Percentiles rank a stretch among this genome's conserved stretches.
Evolutionary conservation across 371 early-diverging fungal genomes (phyloP).

Genomic region (Mortierella sp.): DNA sequence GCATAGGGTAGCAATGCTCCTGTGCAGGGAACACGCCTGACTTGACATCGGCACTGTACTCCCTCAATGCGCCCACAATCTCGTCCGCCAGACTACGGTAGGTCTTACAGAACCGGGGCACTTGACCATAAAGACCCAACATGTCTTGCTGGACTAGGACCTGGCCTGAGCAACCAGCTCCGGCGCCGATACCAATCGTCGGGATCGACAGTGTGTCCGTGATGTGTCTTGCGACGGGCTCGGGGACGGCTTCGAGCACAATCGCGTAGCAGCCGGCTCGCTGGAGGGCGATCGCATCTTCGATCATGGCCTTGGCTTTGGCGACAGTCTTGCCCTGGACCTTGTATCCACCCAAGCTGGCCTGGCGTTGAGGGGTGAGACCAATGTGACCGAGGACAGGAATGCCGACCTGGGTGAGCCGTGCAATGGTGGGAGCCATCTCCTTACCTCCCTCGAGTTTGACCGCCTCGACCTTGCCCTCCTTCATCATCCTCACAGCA

Average conservation of each 20-base stretch:
- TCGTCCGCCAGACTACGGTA: conserved; percentile 84
- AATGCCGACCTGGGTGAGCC: conserved; percentile 86
- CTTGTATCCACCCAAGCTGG: conserved; percentile 89
- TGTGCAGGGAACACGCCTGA: conserved; percentile 81
- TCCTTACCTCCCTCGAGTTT: conserved; percentile 96
- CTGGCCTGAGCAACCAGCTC: conserved; percentile 90
- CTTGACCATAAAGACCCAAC: conserved; percentile 73
- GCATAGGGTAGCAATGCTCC: conserved; percentile 82
- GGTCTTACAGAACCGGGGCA: conserved; percentile 87
- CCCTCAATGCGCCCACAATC: conserved; percentile 76
- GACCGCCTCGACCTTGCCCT: conserved; percentile 94
- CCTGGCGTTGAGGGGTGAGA: conserved; percentile 93
- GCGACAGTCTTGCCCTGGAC: conserved; percentile 93
- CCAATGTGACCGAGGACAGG: conserved; percentile 96
- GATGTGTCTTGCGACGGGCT: conserved; percentile 85
- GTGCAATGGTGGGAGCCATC: conserved; percentile 79
- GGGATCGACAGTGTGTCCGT: conserved; percentile 86
- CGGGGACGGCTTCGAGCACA: conserved; percentile 94
- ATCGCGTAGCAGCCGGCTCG: conserved; percentile 92
- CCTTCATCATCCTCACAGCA: conserved; percentile 86
- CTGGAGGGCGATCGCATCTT: conserved; percentile 92
- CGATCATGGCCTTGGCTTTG: conserved; percentile 78
- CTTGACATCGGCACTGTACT: conserved; percentile 86
- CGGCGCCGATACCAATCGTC: conserved; percentile 98
- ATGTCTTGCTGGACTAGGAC: conserved; percentile 94